Base-by-base conservation (phyloP, 345 rosid species). In the Bretschneidera sinensis region DNA sequence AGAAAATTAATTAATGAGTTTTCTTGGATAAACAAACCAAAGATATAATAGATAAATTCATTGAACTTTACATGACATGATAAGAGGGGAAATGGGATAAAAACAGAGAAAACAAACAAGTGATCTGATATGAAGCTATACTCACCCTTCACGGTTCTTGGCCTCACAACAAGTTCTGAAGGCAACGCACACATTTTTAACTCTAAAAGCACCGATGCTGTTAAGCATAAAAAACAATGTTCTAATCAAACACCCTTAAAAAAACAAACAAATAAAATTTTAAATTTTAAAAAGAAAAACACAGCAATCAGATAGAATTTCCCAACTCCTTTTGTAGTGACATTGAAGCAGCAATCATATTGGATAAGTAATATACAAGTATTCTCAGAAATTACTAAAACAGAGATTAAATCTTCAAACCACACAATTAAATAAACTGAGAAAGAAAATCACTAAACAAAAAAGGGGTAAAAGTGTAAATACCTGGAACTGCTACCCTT, bases 401-500 rank as follows among this genome's bases (percentile, higher is more conserved):
- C 33, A 28, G 5, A 16, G 23, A 35, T 35, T 0, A 47, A 48
- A 1, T 33, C 51, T 1, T 59, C 17, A 11, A 53, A 60, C 10
- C 18, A 11, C 17, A 16, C 48, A 21, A 59, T 35, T 50, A 20
- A 54, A 47, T 43, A 19, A 48, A 54, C 35, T 4, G 17, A 21
- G 24, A 5, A 28, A 43, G 20, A 23, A 58, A 31, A 53, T 10
- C 39, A 43, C n/a, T n/a, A n/a, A n/a, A n/a, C n/a, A n/a, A n/a
- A n/a, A n/a, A n/a, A n/a, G n/a, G n/a, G n/a, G n/a, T n/a, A n/a
- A n/a, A n/a, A n/a, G n/a, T n/a, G 59, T 19, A 53, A 55, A 58
- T 80, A 92, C 98, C 98, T 92, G 74, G 96, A 89, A 80, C 96
- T 89, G 65, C 96, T 92, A 59, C 98, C 96, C 87, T 89, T 92